phyloP scores from a whole-genome alignment of 139 green algal genomes.

The Closterium sp. region DNA sequence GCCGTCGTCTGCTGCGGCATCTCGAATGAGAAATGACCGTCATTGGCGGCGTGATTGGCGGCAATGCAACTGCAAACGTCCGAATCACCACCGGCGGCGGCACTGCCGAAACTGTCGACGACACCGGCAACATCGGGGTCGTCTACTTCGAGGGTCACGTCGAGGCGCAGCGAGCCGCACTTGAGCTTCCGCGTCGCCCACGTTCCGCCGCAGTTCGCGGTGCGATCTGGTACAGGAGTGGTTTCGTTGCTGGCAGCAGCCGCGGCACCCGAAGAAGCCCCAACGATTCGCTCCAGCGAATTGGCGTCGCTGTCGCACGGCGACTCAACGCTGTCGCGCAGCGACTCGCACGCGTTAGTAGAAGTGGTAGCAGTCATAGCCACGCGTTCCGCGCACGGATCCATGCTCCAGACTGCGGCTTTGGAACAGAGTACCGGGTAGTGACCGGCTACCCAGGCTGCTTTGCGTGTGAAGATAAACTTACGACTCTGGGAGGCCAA shows the following conservation, averaged over 20 bases:
- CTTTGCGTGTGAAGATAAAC: too few relatives aligned
- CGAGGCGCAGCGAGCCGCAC: neutral
- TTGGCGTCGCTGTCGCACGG: neutral
- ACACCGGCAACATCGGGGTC: neutral
- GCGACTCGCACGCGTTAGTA: too few relatives aligned
- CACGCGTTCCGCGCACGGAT: too few relatives aligned
- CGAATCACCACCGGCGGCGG: neutral
- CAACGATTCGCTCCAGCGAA: neutral
- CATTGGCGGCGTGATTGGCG: neutral
- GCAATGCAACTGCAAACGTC: neutral
- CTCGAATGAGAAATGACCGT: neutral
- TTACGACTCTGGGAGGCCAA: too few relatives aligned
- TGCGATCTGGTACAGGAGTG: neutral
- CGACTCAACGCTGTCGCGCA: neutral
- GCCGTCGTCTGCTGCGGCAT: neutral
- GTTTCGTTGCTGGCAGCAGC: neutral
- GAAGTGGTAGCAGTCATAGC: too few relatives aligned
- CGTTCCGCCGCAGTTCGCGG: too few relatives aligned
- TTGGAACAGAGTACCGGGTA: too few relatives aligned
- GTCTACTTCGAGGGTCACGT: neutral
- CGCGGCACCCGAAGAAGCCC: neutral
- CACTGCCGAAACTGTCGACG: too few relatives aligned
- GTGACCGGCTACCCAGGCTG: too few relatives aligned
- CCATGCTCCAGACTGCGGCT: too few relatives aligned
- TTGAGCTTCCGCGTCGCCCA: neutral